phyloP scores from a whole-genome alignment of 345 rosid species.

The Pistacia vera region DNA sequence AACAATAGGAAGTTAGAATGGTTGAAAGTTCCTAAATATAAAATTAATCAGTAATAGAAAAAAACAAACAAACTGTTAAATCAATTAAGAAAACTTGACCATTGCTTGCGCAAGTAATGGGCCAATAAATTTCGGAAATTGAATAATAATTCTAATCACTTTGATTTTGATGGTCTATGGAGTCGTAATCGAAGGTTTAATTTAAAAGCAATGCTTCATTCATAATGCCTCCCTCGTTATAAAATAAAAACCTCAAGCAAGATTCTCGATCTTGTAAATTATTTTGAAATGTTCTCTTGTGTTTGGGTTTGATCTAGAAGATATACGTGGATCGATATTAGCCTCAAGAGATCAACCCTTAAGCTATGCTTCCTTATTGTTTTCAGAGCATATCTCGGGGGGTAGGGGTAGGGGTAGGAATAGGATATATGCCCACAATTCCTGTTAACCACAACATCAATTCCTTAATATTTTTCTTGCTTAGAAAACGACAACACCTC shows the following conservation, averaged over 20 bases:
- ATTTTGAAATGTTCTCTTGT: not conserved
- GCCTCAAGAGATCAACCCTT: not conserved
- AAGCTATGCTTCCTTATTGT: not conserved
- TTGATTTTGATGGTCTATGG: not conserved
- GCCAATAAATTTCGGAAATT: too few species aligned
- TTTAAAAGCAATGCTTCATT: not conserved
- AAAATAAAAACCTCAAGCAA: not conserved
- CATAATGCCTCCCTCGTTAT: not conserved
- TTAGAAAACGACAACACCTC: too few species aligned
- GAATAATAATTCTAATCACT: not conserved
- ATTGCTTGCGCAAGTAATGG: too few species aligned
- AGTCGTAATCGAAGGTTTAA: not conserved
- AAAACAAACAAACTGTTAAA: too few species aligned
- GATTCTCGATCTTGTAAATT: conserved; percentile 1
- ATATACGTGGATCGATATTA: not conserved
- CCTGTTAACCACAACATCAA: too few species aligned
- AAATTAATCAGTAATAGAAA: too few species aligned
- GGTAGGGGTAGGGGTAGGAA: too few species aligned
- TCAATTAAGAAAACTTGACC: too few species aligned
- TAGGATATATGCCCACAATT: too few species aligned
- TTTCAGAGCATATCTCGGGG: not conserved
- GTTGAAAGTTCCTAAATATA: too few species aligned
- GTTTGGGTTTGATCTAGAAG: conserved; percentile 4
- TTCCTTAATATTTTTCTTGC: too few species aligned
- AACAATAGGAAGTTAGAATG: too few species aligned